A percentile compares a stretch with the other conserved stretches of the same genome.
Conservation (phyloP, 2,329 filamentous ascomycete genomes). For the Blastomyces gilchristii region DNA sequence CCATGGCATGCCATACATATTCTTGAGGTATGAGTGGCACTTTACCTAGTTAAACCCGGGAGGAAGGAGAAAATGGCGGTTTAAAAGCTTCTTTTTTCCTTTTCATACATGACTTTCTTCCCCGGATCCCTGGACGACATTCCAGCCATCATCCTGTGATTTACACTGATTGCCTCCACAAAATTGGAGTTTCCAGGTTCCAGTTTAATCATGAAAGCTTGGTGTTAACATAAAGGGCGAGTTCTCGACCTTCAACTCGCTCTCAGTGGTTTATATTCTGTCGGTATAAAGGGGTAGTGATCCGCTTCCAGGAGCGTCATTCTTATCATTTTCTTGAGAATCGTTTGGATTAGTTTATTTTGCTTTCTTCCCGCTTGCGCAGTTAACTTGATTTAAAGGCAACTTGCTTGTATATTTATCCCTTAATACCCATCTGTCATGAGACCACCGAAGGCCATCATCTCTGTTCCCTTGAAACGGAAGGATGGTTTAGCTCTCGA, state of each 20-base stretch:
- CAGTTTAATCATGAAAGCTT: not conserved
- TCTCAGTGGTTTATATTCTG: not conserved
- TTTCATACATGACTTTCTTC: not conserved
- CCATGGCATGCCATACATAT: not conserved
- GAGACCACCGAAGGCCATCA: constrained; percentile 10
- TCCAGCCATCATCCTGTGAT: not conserved
- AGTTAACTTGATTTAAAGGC: not conserved
- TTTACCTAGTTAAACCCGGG: not conserved
- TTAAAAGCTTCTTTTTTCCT: not conserved
- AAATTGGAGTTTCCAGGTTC: not conserved
- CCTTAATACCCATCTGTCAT: constrained; percentile 6
- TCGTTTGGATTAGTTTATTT: not conserved
- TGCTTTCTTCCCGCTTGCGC: not conserved
- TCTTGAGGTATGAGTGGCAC: not conserved
- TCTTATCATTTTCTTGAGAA: not conserved
- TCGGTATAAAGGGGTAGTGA: not conserved
- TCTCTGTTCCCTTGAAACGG: not conserved
- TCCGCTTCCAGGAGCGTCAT: not conserved
- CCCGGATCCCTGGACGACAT: not conserved
- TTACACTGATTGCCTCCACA: not conserved
- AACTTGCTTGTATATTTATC: not conserved
- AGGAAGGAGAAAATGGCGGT: not conserved
- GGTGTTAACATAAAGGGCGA: not conserved
- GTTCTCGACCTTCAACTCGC: not conserved
- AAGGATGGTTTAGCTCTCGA: constrained; percentile 10